A percentile compares a stretch with the other conserved stretches of the same genome.
phyloP scores from a whole-genome alignment of 2,329 filamentous ascomycete species.

The Trichophyton benhamiae region DNA sequence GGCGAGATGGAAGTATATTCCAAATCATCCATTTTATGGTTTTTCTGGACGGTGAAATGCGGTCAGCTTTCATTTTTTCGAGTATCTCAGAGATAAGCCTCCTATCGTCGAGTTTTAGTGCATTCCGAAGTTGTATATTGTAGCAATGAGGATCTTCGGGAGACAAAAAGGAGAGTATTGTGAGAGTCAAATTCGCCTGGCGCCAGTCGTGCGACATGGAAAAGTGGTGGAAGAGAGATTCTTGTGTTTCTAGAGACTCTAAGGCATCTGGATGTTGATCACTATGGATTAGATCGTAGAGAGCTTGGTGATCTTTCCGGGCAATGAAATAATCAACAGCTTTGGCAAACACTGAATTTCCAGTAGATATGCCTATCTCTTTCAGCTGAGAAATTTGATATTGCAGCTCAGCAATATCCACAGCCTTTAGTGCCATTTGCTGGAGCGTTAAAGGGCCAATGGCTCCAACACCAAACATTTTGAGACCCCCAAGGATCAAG shows the following conservation, averaged over 20 bases:
- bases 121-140: constrained; percentile 31
- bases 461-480: constrained; percentile 55
- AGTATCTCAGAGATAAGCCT: constrained; percentile 23
- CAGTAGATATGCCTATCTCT: constrained; percentile 50
- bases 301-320: constrained; percentile 41
- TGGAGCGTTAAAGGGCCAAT: constrained; percentile 69
- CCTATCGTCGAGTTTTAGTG: constrained; percentile 24
- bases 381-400: constrained; percentile 50
- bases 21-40: constrained; percentile 36
- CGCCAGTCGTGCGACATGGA: constrained; percentile 39
- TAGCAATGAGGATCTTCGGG: constrained; percentile 22
- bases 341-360: constrained; percentile 51
- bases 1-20: constrained; percentile 23
- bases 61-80: constrained; percentile 39
- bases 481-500: constrained; percentile 56
- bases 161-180: constrained; percentile 36
- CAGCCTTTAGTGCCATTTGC: constrained; percentile 58
- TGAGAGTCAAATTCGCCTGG: constrained; percentile 45
- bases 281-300: constrained; percentile 42
- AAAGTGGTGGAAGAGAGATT: constrained; percentile 42
- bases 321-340: constrained; percentile 53
- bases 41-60: constrained; percentile 30
- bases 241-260: constrained; percentile 44
- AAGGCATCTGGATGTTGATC: constrained; percentile 55
- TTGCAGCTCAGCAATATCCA: constrained; percentile 44